phyloP scores from a whole-genome alignment of 805 yeast genomes.

The Yarrowia divulgata region DNA sequence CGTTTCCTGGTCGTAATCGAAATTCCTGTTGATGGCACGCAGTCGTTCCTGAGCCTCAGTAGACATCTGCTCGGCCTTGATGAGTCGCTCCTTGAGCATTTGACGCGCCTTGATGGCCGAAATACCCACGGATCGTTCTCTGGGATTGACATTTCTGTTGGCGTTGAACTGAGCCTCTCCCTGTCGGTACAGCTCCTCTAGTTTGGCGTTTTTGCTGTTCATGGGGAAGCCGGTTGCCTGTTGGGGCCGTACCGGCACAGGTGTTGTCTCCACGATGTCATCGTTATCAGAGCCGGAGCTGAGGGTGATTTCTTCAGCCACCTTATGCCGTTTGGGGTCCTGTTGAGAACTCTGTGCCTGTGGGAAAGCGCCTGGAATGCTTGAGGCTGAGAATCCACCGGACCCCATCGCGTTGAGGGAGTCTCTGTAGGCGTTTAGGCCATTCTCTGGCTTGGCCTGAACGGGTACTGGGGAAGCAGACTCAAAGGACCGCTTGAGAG shows the following conservation, averaged over 20 bases:
- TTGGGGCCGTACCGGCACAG: neutral
- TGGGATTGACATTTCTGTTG: neutral
- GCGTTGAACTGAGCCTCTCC: neutral
- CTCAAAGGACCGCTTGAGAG: slow-evolving; percentile 6
- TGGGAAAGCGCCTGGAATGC: slow-evolving; percentile 17
- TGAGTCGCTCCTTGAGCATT: neutral
- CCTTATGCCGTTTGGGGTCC: slow-evolving; percentile 6
- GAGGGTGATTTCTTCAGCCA: slow-evolving; percentile 10
- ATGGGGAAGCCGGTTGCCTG: neutral
- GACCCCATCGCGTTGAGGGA: neutral
- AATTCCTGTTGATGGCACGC: neutral
- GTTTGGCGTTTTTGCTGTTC: slow-evolving; percentile 1
- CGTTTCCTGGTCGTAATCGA: neutral
- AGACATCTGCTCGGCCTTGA: neutral
- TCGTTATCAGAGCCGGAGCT: slow-evolving; percentile 17
- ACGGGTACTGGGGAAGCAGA: neutral
- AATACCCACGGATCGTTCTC: slow-evolving; percentile 1
- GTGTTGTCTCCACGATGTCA: slow-evolving; percentile 18
- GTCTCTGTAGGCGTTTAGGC: neutral
- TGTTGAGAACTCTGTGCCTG: neutral
- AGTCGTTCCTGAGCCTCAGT: neutral
- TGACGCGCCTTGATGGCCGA: slow-evolving; percentile 7
- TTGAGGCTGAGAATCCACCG: neutral
- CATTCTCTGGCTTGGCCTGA: slow-evolving; percentile 11
- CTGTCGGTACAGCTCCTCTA: slow-evolving; percentile 2